Percentiles rank a stretch among this genome's conserved stretches.
Evolutionary conservation across 2,329 filamentous ascomycete species (phyloP).

Genomic region (Onygenales sp.): DNA sequence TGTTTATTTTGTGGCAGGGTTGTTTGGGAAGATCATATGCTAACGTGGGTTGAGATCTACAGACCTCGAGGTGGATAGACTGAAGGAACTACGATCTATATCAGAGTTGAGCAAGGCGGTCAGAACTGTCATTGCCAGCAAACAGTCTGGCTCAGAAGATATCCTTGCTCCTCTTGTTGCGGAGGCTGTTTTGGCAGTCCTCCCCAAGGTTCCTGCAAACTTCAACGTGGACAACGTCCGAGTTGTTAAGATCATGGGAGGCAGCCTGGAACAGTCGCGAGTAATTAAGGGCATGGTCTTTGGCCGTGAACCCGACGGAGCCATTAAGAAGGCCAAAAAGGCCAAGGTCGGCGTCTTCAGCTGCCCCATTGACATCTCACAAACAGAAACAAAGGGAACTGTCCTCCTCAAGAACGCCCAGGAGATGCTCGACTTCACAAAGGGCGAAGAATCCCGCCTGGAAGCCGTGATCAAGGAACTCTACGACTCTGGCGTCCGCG

Average conservation of each 20-base stretch:
- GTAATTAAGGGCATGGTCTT: conserved; percentile 99
- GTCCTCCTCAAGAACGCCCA: conserved; percentile 94
- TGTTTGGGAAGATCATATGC: not conserved
- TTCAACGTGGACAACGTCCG: conserved; percentile 99
- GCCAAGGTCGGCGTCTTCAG: conserved; percentile 97
- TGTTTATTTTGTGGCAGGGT: conserved; percentile 6
- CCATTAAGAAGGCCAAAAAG: conserved; percentile 79
- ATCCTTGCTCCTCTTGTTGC: conserved; percentile 78
- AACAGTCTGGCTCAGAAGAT: conserved; percentile 91
- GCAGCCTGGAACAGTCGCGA: conserved; percentile 82
- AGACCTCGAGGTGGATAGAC: conserved; percentile 83
- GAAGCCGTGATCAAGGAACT: conserved; percentile 91
- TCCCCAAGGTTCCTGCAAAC: conserved; percentile 89
- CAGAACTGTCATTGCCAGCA: conserved; percentile 88
- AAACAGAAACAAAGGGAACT: conserved; percentile 98
- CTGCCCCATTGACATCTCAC: conserved; percentile 87
- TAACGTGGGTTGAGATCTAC: conserved; percentile 4
- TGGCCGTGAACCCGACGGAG: conserved; percentile 84
- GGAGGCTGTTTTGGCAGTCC: conserved; percentile 71
- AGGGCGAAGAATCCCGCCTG: conserved; percentile 87
- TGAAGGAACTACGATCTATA: conserved; percentile 71
- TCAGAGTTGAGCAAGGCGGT: conserved; percentile 89
- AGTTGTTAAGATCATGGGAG: conserved; percentile 99
- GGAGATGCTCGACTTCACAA: conserved; percentile 98
- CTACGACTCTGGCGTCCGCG: conserved; percentile 83